A percentile compares a stretch with the other conserved stretches of the same genome.
Evolutionary conservation across 352 stramenopile species (phyloP).

Genomic region (Pythium sukuiense): DNA sequence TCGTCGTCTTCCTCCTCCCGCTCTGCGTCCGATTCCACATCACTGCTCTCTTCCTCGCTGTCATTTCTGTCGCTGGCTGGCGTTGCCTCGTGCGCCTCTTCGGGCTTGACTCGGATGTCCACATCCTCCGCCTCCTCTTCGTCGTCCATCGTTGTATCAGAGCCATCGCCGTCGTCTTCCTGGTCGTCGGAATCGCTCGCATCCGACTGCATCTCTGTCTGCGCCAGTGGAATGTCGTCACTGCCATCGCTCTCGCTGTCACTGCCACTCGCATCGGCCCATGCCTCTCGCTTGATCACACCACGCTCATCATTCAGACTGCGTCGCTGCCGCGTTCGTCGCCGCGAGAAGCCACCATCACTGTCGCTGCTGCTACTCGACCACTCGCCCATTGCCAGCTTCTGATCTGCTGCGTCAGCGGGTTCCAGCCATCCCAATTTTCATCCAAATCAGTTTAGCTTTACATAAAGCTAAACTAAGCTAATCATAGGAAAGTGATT

Average conservation of each 20-base stretch:
- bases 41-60: background rate
- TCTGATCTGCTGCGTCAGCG: background rate
- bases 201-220: conserved; percentile 1
- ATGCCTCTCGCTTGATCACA: conserved; percentile 19
- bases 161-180: background rate
- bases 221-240: conserved; percentile 16
- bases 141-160: background rate
- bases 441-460: background rate
- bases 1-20: background rate
- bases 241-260: conserved; percentile 20
- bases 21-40: background rate
- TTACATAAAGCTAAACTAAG: background rate
- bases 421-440: conserved; percentile 6
- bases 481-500: background rate
- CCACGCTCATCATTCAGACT: conserved; percentile 15
- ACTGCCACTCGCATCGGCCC: conserved; percentile 6
- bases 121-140: conserved; percentile 1
- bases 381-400: conserved; percentile 9
- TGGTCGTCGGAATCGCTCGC: conserved; percentile 7
- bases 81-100: background rate
- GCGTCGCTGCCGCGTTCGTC: background rate
- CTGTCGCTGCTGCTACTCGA: conserved; percentile 15
- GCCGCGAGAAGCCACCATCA: conserved; percentile 2
- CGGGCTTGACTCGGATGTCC: conserved; percentile 8
- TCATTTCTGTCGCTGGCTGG: background rate